Evolutionary conservation across 345 rosid species (phyloP).

Genomic region (Brassica rapa): DNA sequence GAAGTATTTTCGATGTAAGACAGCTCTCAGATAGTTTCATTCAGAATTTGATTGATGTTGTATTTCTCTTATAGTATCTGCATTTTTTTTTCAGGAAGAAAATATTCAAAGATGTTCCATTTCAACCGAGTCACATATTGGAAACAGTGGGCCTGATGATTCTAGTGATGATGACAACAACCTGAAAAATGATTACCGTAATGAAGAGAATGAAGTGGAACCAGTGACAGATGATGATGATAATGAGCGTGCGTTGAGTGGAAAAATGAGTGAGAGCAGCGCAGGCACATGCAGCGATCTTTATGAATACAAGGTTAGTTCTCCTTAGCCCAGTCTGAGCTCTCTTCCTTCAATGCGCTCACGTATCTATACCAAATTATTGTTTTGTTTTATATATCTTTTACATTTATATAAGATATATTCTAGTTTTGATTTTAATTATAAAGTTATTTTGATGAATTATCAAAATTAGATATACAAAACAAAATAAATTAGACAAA

Average conservation of each 20-base stretch:
- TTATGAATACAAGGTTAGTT: slow-evolving; percentile 81
- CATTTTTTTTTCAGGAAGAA: slow-evolving; percentile 91
- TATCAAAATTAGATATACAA: too few species aligned
- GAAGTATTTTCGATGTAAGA: slow-evolving; percentile 87
- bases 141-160: slow-evolving; percentile 85
- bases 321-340: slow-evolving; percentile 27
- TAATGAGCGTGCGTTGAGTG: slow-evolving; percentile 70
- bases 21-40: slow-evolving; percentile 19
- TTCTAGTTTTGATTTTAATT: too few species aligned
- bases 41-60: neutral
- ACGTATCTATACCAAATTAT: neutral
- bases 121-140: slow-evolving; percentile 87
- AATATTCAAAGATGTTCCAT: slow-evolving; percentile 90
- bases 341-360: slow-evolving; percentile 21
- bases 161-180: slow-evolving; percentile 90
- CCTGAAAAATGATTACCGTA: slow-evolving; percentile 60
- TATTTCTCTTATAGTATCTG: slow-evolving; percentile 26
- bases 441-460: too few species aligned
- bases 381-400: too few species aligned
- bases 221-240: slow-evolving; percentile 82
- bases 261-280: slow-evolving; percentile 92
- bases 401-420: too few species aligned
- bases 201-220: slow-evolving; percentile 85
- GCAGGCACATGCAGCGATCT: slow-evolving; percentile 81
- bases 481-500: too few species aligned